Conservation (phyloP, 176 grass and related monocot species). For the Coix lacrymajobi region DNA sequence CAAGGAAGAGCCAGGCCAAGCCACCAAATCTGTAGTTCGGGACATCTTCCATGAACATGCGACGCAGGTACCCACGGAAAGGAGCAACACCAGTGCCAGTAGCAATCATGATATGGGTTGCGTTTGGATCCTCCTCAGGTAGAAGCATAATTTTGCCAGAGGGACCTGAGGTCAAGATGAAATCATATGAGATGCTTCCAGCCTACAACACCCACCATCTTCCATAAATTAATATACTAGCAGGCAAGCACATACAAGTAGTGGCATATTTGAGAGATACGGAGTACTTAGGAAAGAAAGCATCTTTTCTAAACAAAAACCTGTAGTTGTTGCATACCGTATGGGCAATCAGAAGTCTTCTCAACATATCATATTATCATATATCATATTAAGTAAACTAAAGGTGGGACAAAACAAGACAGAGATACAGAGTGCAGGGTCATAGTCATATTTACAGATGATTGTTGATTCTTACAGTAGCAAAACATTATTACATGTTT, state of each 20-base stretch:
- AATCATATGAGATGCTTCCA: constrained; percentile 5
- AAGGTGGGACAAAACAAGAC: background rate
- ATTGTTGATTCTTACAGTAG: background rate
- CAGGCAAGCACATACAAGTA: background rate
- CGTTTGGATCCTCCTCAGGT: constrained; percentile 80
- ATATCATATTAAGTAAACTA: background rate
- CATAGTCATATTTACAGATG: background rate
- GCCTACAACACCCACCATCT: background rate
- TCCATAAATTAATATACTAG: constrained; percentile 5
- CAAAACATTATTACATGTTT: background rate
- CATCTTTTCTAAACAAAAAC: background rate
- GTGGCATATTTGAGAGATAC: background rate
- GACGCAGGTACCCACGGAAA: constrained; percentile 78
- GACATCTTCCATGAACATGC: constrained; percentile 97
- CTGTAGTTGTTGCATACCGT: background rate
- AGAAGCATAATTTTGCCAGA: constrained; percentile 99
- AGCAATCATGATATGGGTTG: constrained; percentile 96
- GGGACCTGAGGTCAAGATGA: constrained; percentile 50
- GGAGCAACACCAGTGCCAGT: constrained; percentile 93
- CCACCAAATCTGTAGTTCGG: constrained; percentile 77
- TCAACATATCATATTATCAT: background rate
- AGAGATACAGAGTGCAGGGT: background rate
- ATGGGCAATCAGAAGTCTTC: background rate
- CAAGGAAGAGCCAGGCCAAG: constrained; percentile 92
- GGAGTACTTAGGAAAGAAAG: background rate